Evolutionary conservation across 768 basidiomycete species (phyloP).

Genomic region (Hygrophorus pudorinus): DNA sequence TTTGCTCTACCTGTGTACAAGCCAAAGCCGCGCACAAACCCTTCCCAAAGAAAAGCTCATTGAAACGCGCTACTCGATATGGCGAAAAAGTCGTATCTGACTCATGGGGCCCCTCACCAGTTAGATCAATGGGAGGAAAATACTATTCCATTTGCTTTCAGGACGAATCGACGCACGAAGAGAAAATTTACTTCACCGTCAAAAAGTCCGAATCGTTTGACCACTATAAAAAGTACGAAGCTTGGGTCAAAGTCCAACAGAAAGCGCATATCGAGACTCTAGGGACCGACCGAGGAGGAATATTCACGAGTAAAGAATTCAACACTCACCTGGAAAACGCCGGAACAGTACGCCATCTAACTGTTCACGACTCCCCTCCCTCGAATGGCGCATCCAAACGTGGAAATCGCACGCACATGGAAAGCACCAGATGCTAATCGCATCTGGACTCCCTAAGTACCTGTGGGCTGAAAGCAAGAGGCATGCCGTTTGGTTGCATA

Average conservation of each 20-base stretch:
- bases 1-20: too few species aligned
- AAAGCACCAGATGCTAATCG: constrained; percentile 19
- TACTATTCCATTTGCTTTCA: constrained; percentile 12
- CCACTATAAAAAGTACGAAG: constrained; percentile 17
- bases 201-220: constrained; percentile 14
- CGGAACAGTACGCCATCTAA: constrained; percentile 22
- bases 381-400: constrained; percentile 22
- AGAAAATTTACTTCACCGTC: constrained; percentile 9
- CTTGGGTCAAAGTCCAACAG: constrained; percentile 17
- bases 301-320: too few species aligned
- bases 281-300: constrained; percentile 20
- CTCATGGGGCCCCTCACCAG: constrained; percentile 18
- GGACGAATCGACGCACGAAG: constrained; percentile 9
- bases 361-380: constrained; percentile 22
- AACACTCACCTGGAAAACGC: constrained; percentile 12
- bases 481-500: constrained; percentile 27
- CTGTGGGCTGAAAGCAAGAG: constrained; percentile 29
- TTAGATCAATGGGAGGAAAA: constrained; percentile 11
- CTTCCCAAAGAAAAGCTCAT: too few species aligned
- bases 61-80: too few species aligned
- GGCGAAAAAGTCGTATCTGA: constrained; percentile 15
- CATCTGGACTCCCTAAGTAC: too few species aligned
- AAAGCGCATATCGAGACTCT: constrained; percentile 17
- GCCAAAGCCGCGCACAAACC: too few species aligned
- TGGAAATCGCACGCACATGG: constrained; percentile 17